Base-by-base conservation (phyloP, 495 filamentous ascomycete genomes). In the Bryoglossum gracile region DNA sequence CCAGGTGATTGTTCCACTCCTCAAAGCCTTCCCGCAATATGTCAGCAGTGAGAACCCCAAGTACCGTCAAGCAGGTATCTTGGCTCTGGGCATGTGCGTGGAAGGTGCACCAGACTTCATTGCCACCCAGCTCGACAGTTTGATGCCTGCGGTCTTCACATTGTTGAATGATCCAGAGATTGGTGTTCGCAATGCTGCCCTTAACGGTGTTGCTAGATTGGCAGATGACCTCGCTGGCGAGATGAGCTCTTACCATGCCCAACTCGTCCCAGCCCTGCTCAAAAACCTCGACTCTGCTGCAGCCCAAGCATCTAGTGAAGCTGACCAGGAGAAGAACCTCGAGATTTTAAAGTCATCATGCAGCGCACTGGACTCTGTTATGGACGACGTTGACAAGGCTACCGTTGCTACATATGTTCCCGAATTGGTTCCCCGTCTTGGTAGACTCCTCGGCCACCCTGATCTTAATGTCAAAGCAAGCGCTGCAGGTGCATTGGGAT, bases 51-150 rank as follows among this genome's bases (percentile, higher is more conserved):
- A 64, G 44, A 73, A 94, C 55, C 76, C 90, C 18, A 83, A 85
- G 50, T 84, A 81, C 65, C 82, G 90, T 39, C 85, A 89, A 63
- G 92, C 90, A 33, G 89, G 88, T 65, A 87, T 96, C 59, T 75
- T 97, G 54, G 84, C 92, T 6, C 73, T 98, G 3, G 92, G 91
- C 46, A 94, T 88, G 72, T 89, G 86, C 57, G 92, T 95, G 43
- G 92, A 98, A 68, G 92, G 92, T 53, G 94, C 92, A 28, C 92
- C 92, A 6, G 92, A 96, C 58, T 96, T 96, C 68, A 84, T 96
- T 57, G 84, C 83, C 51, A 92, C 88, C 8, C 89, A 96, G 71
- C 76, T 94, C 59, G 74, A 81, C 60, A 78, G 82, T 52, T 83
- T 95, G 60, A 82, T 96, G 66, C 94, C 92, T 30, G 74, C 86